Conservation (phyloP, 176 grass and related monocot species). For the Zea mays region DNA sequence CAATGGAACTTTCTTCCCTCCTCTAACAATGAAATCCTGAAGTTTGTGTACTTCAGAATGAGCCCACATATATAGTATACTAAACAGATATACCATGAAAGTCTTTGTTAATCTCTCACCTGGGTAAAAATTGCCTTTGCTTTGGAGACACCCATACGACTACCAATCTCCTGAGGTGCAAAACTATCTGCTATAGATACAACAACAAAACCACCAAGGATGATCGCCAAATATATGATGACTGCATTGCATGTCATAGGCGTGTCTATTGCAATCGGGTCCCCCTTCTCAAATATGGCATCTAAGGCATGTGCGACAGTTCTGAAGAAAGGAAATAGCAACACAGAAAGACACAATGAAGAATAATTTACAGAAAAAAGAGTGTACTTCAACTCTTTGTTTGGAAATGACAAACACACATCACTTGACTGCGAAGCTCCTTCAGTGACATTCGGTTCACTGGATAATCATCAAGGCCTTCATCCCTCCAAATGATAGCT, state of each 20-base stretch:
- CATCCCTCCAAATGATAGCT: constrained; percentile 86
- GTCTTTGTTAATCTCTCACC: constrained; percentile 28
- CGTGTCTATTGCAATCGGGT: constrained; percentile 90
- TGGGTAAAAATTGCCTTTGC: constrained; percentile 94
- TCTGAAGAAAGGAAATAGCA: constrained; percentile 47
- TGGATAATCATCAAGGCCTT: constrained; percentile 66
- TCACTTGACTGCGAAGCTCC: constrained; percentile 76
- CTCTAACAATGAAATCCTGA: constrained; percentile 95
- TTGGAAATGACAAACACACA: constrained; percentile 45
- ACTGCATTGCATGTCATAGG: constrained; percentile 96
- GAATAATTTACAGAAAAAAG: neutral
- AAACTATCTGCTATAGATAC: constrained; percentile 98
- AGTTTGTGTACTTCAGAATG: constrained; percentile 36
- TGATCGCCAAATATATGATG: constrained; percentile 80
- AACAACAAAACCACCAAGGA: constrained; percentile 84
- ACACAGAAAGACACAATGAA: constrained; percentile 4
- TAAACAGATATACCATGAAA: neutral
- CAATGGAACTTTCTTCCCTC: constrained; percentile 80
- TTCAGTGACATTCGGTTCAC: constrained; percentile 74
- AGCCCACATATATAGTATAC: neutral
- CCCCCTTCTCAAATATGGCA: constrained; percentile 74
- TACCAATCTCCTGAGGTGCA: constrained; percentile 68
- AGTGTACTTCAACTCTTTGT: constrained; percentile 4
- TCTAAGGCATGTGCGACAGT: constrained; percentile 75
- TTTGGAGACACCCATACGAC: constrained; percentile 65